A percentile compares a stretch with the other conserved stretches of the same genome.
Evolutionary conservation across 805 yeast species (phyloP).

Genomic region (Candida incommunis): DNA sequence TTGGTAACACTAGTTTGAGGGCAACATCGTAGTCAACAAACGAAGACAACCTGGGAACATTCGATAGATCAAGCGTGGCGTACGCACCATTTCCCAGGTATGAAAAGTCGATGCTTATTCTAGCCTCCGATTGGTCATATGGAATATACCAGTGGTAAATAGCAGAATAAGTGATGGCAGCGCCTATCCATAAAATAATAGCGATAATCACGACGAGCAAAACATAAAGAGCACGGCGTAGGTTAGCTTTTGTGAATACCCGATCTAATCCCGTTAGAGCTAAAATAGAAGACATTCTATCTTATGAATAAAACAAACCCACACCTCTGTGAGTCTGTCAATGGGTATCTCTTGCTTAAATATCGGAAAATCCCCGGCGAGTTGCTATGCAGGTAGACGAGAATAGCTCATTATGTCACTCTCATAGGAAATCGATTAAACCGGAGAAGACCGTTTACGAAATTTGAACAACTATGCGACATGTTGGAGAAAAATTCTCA

Average conservation of each 20-base stretch:
- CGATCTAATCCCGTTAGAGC: neutral
- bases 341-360: no score
- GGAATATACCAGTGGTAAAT: slow-evolving; percentile 1
- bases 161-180: neutral
- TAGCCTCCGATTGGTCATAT: neutral
- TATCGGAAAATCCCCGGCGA: no score
- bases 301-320: no score
- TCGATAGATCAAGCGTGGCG: neutral
- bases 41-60: neutral
- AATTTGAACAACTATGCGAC: no score
- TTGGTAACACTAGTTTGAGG: neutral
- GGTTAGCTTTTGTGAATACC: neutral
- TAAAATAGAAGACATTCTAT: no score
- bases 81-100: neutral
- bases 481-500: no score
- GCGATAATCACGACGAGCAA: neutral
- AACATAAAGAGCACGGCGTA: neutral
- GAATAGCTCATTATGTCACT: no score
- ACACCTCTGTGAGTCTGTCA: no score
- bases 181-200: neutral
- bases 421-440: no score
- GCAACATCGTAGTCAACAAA: neutral
- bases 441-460: no score
- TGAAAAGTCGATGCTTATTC: neutral
- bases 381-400: no score